phyloP scores from a whole-genome alignment of 2,329 filamentous ascomycete genomes.

The Fusarium chaquense region DNA sequence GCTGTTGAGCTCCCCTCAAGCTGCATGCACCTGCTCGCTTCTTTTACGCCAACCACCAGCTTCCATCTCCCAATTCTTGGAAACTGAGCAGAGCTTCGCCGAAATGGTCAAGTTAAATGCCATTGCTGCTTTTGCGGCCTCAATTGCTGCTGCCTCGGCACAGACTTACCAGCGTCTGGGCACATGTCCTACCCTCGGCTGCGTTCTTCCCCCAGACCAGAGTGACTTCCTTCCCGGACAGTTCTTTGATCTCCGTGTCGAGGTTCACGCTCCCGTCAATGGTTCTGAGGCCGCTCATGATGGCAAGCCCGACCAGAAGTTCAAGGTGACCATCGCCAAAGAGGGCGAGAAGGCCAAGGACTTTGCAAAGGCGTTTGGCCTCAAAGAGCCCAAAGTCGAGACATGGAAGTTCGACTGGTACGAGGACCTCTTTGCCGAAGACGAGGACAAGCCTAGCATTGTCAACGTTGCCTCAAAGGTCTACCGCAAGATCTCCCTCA shows the following conservation, averaged over 20 bases:
- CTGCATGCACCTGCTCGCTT: slow-evolving; percentile 33
- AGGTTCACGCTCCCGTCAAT: slow-evolving; percentile 84
- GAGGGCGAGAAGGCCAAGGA: slow-evolving; percentile 65
- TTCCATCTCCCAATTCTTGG: slow-evolving; percentile 3
- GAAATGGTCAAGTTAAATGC: slow-evolving; percentile 54
- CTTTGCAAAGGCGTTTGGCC: slow-evolving; percentile 75
- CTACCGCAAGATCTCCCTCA: slow-evolving; percentile 79
- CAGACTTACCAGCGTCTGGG: slow-evolving; percentile 72
- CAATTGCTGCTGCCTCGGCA: slow-evolving; percentile 58
- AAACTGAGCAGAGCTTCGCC: slow-evolving; percentile 21
- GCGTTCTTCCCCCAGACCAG: slow-evolving; percentile 71
- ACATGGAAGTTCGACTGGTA: slow-evolving; percentile 88
- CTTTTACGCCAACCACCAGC: slow-evolving; percentile 17
- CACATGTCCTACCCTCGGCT: slow-evolving; percentile 69
- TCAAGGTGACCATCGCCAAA: slow-evolving; percentile 80
- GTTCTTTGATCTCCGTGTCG: slow-evolving; percentile 85
- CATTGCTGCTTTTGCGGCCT: slow-evolving; percentile 52
- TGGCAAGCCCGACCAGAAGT: slow-evolving; percentile 77
- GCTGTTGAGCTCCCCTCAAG: slow-evolving; percentile 28
- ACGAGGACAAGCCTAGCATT: slow-evolving; percentile 74
- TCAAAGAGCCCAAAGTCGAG: slow-evolving; percentile 78
- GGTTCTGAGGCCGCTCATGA: slow-evolving; percentile 81
- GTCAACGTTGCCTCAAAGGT: slow-evolving; percentile 86
- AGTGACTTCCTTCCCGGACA: slow-evolving; percentile 87
- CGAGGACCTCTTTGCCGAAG: slow-evolving; percentile 84